Percentiles rank a stretch among this genome's conserved stretches.
These are phyloP conservation scores for Aspergillus ochraceus DNA, from an alignment of 2,329 filamentous ascomycete genomes.

Conservation along the genomic window DNA sequence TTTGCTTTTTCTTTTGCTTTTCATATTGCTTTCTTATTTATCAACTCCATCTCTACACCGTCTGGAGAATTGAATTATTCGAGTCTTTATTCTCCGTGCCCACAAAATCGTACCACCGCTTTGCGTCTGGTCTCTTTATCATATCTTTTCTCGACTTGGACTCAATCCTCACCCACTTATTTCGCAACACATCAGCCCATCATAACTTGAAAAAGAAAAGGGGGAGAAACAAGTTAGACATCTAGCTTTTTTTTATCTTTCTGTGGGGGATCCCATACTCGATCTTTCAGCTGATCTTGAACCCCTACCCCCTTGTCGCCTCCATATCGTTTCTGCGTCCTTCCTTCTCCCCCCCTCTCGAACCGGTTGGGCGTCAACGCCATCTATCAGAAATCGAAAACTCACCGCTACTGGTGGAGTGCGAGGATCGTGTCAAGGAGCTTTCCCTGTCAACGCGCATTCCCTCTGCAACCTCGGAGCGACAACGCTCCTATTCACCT, in stretches of 20 bases:
- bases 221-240: background rate
- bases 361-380: conserved; percentile 5
- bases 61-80: background rate
- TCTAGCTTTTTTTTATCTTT: background rate
- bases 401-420: conserved; percentile 12
- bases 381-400: conserved; percentile 9
- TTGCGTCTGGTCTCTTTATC: background rate
- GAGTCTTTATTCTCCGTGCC: background rate
- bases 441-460: conserved; percentile 14
- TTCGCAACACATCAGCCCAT: conserved; percentile 3
- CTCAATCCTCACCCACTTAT: conserved; percentile 7
- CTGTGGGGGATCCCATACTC: conserved; percentile 1
- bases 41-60: background rate
- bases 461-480: conserved; percentile 41
- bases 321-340: background rate
- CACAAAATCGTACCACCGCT: background rate
- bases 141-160: background rate
- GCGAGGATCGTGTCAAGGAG: conserved; percentile 15
- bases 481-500: conserved; percentile 34
- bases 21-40: background rate
- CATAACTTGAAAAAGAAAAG: background rate
- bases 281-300: background rate
- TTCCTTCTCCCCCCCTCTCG: background rate
- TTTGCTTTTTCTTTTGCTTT: background rate
- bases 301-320: background rate